A percentile compares a stretch with the other conserved stretches of the same genome.
Evolutionary conservation across 768 basidiomycete genomes (phyloP).

Genomic region (Lactifluus hygrophoroides): DNA sequence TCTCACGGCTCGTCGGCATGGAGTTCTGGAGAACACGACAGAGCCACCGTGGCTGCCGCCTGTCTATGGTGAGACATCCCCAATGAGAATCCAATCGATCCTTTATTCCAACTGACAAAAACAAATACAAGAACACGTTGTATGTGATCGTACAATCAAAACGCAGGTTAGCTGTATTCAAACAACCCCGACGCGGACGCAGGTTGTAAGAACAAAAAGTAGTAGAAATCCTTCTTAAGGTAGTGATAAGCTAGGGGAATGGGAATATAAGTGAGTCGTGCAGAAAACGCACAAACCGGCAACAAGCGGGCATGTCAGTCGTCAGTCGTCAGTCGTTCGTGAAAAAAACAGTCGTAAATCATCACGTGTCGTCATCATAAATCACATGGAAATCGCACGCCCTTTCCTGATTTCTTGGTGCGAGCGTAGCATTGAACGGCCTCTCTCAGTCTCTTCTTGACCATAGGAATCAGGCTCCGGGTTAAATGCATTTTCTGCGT

Average conservation of each 20-base stretch:
- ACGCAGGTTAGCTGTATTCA: constrained; percentile 2
- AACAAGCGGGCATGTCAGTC: constrained; percentile 3
- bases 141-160: constrained; percentile 6
- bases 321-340: constrained; percentile 8
- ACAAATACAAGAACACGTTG: constrained; percentile 11
- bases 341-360: constrained; percentile 16
- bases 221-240: neutral
- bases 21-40: neutral
- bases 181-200: neutral
- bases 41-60: constrained; percentile 11
- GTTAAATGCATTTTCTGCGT: constrained; percentile 67
- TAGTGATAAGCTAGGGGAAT: constrained; percentile 7
- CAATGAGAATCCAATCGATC: neutral
- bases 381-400: constrained; percentile 78
- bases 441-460: constrained; percentile 42
- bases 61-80: neutral
- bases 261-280: constrained; percentile 3
- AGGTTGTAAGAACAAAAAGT: neutral
- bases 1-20: constrained; percentile 3
- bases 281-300: constrained; percentile 7
- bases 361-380: constrained; percentile 11
- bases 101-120: constrained; percentile 7
- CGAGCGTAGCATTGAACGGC: constrained; percentile 56
- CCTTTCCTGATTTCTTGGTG: constrained; percentile 58
- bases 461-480: constrained; percentile 43